Percentiles rank a stretch among this genome's conserved stretches.
Conservation (phyloP, 495 filamentous ascomycete genomes). For the Annulohypoxylon moriforme region DNA sequence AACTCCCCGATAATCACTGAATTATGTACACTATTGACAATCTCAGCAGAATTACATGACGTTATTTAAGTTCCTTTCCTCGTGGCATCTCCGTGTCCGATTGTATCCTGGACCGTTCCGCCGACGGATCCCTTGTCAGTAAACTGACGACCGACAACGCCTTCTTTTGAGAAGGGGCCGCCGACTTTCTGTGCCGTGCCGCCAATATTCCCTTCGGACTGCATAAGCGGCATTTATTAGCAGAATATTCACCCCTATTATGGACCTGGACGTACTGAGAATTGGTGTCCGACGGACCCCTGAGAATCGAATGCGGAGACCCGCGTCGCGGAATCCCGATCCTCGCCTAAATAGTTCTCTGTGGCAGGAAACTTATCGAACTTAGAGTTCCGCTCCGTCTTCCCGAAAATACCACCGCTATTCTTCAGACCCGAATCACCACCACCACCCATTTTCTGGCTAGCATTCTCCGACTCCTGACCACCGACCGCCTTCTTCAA, state of each 20-base stretch:
- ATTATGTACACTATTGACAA: background rate
- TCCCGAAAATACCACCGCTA: conserved; percentile 5
- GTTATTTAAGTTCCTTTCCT: conserved; percentile 20
- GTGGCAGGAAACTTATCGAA: conserved; percentile 29
- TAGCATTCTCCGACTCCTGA: conserved; percentile 1
- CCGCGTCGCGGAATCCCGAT: conserved; percentile 14
- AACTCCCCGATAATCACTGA: background rate
- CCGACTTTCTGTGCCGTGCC: conserved; percentile 63
- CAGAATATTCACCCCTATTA: background rate
- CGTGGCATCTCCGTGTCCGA: conserved; percentile 31
- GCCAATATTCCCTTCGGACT: conserved; percentile 63
- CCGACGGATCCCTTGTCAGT: conserved; percentile 60
- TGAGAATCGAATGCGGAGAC: conserved; percentile 50
- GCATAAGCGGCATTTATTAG: background rate
- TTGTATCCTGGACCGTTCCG: conserved; percentile 55
- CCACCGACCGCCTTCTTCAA: conserved; percentile 20
- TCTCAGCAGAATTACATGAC: background rate
- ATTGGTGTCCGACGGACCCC: conserved; percentile 55
- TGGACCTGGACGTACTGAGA: conserved; percentile 33
- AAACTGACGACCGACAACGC: conserved; percentile 63
- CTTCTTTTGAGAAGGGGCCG: conserved; percentile 63
- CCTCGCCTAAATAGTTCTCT: conserved; percentile 16
- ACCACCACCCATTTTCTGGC: conserved; percentile 1
- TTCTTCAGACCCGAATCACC: conserved; percentile 10
- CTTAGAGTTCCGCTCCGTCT: conserved; percentile 14